phyloP scores from a whole-genome alignment of 2,329 filamentous ascomycete species.

The Hymenoscyphus infarciens region DNA sequence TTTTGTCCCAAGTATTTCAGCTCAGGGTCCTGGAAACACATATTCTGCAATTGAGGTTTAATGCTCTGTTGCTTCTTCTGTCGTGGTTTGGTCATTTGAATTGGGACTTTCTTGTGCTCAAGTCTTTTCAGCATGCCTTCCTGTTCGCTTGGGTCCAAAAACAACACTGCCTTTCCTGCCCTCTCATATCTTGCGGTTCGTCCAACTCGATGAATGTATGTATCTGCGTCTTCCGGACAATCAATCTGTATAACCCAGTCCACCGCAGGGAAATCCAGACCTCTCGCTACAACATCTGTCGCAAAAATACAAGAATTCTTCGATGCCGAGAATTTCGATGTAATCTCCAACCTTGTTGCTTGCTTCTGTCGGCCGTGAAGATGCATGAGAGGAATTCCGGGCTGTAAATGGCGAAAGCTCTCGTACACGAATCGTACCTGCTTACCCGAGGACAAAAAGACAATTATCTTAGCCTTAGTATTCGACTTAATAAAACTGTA shows the following conservation, averaged over 20 bases:
- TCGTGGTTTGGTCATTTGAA: slow-evolving; percentile 81
- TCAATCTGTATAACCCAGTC: slow-evolving; percentile 99
- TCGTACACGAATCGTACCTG: slow-evolving; percentile 97
- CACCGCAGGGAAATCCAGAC: slow-evolving; percentile 91
- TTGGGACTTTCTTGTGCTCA: slow-evolving; percentile 83
- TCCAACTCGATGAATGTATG: slow-evolving; percentile 94
- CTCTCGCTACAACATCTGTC: slow-evolving; percentile 90
- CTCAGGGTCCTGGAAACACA: slow-evolving; percentile 93
- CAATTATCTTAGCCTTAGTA: slow-evolving; percentile 89
- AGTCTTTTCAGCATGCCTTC: slow-evolving; percentile 83
- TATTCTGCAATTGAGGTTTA: slow-evolving; percentile 79
- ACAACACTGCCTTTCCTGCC: slow-evolving; percentile 81
- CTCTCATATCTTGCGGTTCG: slow-evolving; percentile 91
- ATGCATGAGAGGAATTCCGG: slow-evolving; percentile 88
- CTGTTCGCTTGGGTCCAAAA: slow-evolving; percentile 90
- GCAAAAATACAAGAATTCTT: slow-evolving; percentile 88
- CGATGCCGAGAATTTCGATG: slow-evolving; percentile 73
- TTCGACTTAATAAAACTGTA: slow-evolving; percentile 91
- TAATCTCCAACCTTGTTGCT: slow-evolving; percentile 81
- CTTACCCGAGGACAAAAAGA: slow-evolving; percentile 93
- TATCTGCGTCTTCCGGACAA: slow-evolving; percentile 93
- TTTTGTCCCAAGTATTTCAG: slow-evolving; percentile 95
- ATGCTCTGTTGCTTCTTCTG: slow-evolving; percentile 88
- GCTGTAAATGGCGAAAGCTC: slow-evolving; percentile 85
- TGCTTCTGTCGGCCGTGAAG: slow-evolving; percentile 94